phyloP scores from a whole-genome alignment of 495 filamentous ascomycete genomes.

The Aspergillus conjunctus region DNA sequence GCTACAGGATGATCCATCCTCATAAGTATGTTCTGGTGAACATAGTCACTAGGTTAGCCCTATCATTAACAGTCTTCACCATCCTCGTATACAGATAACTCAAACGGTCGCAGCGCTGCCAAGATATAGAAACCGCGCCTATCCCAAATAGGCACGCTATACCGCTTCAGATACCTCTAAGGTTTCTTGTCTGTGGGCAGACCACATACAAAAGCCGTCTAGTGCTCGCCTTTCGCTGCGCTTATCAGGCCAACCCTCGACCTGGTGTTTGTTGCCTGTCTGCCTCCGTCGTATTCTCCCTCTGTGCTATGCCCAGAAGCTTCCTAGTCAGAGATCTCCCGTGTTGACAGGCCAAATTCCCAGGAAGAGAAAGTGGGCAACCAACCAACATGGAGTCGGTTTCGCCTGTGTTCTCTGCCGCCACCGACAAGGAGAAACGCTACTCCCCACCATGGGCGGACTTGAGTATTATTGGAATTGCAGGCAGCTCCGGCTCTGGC shows the following conservation, averaged over 20 bases:
- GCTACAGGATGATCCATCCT: not conserved
- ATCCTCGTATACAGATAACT: not conserved
- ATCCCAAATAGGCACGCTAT: constrained; percentile 6
- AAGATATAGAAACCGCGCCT: not conserved
- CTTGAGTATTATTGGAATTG: constrained; percentile 91
- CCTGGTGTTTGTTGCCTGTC: constrained; percentile 11
- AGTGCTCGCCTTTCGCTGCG: not conserved
- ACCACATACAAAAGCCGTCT: constrained; percentile 5
- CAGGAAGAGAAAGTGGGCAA: constrained; percentile 3
- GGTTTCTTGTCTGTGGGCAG: constrained; percentile 3
- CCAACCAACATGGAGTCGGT: constrained; percentile 45
- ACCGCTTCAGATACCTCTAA: constrained; percentile 16
- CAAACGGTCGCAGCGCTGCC: not conserved
- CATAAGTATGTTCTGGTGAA: no score
- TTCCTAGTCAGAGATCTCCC: not conserved
- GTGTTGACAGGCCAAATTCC: constrained; percentile 4
- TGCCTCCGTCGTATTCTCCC: not conserved
- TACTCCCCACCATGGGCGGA: constrained; percentile 96
- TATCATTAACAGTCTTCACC: no score
- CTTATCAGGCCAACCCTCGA: constrained; percentile 10
- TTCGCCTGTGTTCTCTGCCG: constrained; percentile 46
- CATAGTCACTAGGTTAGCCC: no score
- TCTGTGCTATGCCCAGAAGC: constrained; percentile 1
- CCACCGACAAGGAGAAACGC: constrained; percentile 53
- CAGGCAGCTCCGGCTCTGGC: constrained; percentile 92